Percentiles rank a stretch among this genome's conserved stretches.
These are phyloP conservation scores for Aspergillus hancockii DNA, from an alignment of 495 filamentous ascomycete genomes.

Conservation along the genomic window DNA sequence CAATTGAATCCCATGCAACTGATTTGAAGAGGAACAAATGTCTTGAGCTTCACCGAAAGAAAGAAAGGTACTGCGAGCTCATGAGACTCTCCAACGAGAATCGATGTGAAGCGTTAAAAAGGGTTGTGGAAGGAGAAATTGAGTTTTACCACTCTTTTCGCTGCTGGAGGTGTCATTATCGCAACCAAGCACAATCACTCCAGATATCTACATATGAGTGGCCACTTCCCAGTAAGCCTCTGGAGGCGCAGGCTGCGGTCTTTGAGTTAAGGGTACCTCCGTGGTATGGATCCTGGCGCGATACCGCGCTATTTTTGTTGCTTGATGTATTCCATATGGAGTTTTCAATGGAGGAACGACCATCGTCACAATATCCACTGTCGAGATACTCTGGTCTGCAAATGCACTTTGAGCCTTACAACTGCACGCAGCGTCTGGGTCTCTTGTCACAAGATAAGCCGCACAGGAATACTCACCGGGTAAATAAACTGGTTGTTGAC, in stretches of 20 bases:
- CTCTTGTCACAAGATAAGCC: slow-evolving; percentile 34
- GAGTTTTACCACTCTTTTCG: neutral
- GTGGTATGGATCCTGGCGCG: neutral
- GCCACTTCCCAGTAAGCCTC: neutral
- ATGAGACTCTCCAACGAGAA: too few relatives aligned
- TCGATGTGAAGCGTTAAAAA: too few relatives aligned
- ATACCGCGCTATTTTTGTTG: neutral
- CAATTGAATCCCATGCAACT: too few relatives aligned
- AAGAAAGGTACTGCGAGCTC: too few relatives aligned
- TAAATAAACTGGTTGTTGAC: slow-evolving; percentile 16
- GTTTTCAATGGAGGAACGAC: neutral
- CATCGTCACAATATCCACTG: too few relatives aligned
- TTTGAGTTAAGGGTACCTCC: neutral
- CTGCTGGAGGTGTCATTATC: neutral
- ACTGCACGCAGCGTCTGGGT: neutral
- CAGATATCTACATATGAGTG: neutral
- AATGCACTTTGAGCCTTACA: neutral
- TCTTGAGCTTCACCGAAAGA: too few relatives aligned
- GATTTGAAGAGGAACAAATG: too few relatives aligned
- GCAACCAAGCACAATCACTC: neutral
- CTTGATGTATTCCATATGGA: neutral
- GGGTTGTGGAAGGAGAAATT: neutral
- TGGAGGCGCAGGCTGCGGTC: neutral
- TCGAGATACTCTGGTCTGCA: neutral
- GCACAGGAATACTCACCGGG: slow-evolving; percentile 23